These are phyloP conservation scores for Colletotrichum magnum DNA, from an alignment of 2,329 filamentous ascomycete genomes.

Conservation along the genomic window DNA sequence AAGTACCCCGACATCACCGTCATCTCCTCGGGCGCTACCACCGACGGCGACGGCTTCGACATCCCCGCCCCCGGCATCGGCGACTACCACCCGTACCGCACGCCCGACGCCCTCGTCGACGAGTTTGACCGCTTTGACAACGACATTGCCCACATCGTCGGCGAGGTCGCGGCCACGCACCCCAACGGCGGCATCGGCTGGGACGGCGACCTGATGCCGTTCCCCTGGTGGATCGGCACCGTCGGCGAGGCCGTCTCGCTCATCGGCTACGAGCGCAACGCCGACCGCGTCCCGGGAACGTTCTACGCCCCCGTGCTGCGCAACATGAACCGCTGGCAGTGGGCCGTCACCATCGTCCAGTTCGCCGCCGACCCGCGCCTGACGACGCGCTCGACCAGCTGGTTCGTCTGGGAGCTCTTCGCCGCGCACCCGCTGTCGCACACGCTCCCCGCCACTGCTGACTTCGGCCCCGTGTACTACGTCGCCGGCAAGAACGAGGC, in stretches of 20 bases:
- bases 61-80: constrained; percentile 59
- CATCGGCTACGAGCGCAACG: constrained; percentile 76
- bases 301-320: constrained; percentile 66
- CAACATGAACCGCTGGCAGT: constrained; percentile 65
- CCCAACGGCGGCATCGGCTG: constrained; percentile 66
- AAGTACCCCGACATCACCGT: constrained; percentile 71
- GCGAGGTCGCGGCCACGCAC: constrained; percentile 67
- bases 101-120: constrained; percentile 64
- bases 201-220: constrained; percentile 59
- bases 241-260: constrained; percentile 77
- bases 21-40: constrained; percentile 63
- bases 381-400: constrained; percentile 65
- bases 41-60: constrained; percentile 60
- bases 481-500: constrained; percentile 62
- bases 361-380: constrained; percentile 62
- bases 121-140: constrained; percentile 70
- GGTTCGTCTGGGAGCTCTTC: constrained; percentile 65
- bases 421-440: constrained; percentile 60
- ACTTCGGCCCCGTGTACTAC: constrained; percentile 63
- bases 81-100: constrained; percentile 67
- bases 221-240: constrained; percentile 71
- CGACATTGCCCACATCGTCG: constrained; percentile 54
- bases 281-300: constrained; percentile 68
- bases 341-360: constrained; percentile 65
- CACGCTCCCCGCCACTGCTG: constrained; percentile 59